A percentile compares a stretch with the other conserved stretches of the same genome.
Conservation (phyloP, 192 early-diverging fungal genomes). For the Geranomyces variabilis region DNA sequence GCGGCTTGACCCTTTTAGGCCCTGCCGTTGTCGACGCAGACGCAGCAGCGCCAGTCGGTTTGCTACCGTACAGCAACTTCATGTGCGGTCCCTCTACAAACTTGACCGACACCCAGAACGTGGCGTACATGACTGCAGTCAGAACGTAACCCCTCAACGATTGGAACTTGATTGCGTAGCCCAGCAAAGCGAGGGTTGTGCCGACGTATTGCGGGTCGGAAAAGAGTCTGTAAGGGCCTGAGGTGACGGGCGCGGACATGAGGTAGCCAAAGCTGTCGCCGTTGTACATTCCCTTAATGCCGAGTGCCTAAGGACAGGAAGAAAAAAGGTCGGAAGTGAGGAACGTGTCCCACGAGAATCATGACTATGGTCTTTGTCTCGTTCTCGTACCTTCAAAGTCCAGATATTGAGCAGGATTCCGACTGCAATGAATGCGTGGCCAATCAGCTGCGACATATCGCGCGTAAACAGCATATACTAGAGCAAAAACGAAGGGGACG, state of each 20-base stretch:
- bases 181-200: conserved; percentile 55
- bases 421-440: conserved; percentile 41
- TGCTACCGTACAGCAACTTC: conserved; percentile 34
- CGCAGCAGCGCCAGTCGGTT: background rate
- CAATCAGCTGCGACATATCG: conserved; percentile 36
- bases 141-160: conserved; percentile 54
- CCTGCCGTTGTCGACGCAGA: too few species aligned
- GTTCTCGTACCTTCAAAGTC: conserved; percentile 47
- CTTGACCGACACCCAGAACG: conserved; percentile 57
- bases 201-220: conserved; percentile 64
- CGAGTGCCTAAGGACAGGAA: conserved; percentile 41
- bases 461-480: conserved; percentile 17
- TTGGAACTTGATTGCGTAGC: conserved; percentile 56
- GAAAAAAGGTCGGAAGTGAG: background rate
- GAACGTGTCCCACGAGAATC: background rate
- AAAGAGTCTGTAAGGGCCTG: conserved; percentile 56
- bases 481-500: background rate
- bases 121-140: conserved; percentile 48
- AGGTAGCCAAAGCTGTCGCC: conserved; percentile 62
- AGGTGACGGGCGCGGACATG: conserved; percentile 58
- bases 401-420: conserved; percentile 57
- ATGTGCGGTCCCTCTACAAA: conserved; percentile 56
- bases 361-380: too few species aligned
- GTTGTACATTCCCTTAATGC: conserved; percentile 67
- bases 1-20: too few species aligned